Evolutionary conservation across 176 grass and related monocot species (phyloP).

Genomic region (Cenchrus fungigraminus): DNA sequence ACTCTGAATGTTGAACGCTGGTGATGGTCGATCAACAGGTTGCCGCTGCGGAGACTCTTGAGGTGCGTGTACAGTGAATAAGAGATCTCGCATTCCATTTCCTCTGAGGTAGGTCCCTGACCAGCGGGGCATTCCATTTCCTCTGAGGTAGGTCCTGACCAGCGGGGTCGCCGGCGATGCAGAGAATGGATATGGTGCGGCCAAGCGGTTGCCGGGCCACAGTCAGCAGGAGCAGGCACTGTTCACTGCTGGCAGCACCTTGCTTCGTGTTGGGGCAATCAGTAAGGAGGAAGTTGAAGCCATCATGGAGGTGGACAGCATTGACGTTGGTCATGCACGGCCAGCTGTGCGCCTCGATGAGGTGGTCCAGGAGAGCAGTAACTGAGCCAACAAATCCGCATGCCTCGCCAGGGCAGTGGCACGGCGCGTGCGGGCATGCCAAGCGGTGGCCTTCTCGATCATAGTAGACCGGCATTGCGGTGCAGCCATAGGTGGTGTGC

Average conservation of each 20-base stretch:
- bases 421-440: no score
- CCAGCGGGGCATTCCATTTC: background rate
- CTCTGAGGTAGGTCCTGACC: no score
- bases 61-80: no score
- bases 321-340: background rate
- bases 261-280: background rate
- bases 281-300: slow-evolving; percentile 13
- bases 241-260: no score
- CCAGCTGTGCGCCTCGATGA: background rate
- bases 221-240: background rate
- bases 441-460: no score
- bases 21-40: background rate
- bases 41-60: no score
- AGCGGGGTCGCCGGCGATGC: background rate
- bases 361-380: background rate
- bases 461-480: no score
- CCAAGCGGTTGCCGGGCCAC: background rate
- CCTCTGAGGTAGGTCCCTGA: no score
- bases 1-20: no score
- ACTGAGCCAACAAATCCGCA: no score
- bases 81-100: background rate
- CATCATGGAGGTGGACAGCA: background rate
- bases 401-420: no score
- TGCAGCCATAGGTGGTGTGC: no score
- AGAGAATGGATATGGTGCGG: slow-evolving; percentile 1